These are phyloP conservation scores for Akanthomyces lecanii DNA, from an alignment of 2,329 filamentous ascomycete genomes.

Conservation along the genomic window DNA sequence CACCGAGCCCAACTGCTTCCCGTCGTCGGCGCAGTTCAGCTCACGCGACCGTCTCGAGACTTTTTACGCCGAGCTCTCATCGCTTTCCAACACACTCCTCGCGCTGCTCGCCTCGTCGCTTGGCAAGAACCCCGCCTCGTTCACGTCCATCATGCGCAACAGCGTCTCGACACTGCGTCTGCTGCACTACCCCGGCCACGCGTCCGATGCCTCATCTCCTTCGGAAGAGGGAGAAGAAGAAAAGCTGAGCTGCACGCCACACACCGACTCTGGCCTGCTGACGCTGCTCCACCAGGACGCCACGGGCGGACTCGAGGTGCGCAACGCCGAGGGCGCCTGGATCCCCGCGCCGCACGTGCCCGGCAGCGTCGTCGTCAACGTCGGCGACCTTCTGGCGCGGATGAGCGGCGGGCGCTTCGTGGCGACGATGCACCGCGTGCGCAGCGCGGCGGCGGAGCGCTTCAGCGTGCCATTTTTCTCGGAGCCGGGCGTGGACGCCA, in stretches of 20 bases:
- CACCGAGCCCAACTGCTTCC: slow-evolving; percentile 17
- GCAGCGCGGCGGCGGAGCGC: slow-evolving; percentile 16
- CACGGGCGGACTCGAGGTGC: slow-evolving; percentile 18
- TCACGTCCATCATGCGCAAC: slow-evolving; percentile 16
- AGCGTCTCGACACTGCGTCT: slow-evolving; percentile 19
- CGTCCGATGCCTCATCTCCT: not conserved
- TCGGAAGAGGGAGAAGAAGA: not conserved
- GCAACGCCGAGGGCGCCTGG: slow-evolving; percentile 17
- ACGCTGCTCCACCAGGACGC: slow-evolving; percentile 52
- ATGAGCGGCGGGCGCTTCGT: slow-evolving; percentile 18
- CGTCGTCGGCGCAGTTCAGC: not conserved
- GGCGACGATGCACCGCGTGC: slow-evolving; percentile 19
- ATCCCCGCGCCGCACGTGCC: slow-evolving; percentile 17
- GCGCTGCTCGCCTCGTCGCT: slow-evolving; percentile 16
- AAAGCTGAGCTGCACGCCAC: slow-evolving; percentile 25
- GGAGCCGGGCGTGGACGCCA: slow-evolving; percentile 26
- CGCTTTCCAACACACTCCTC: slow-evolving; percentile 15
- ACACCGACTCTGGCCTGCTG: slow-evolving; percentile 55
- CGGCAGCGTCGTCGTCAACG: slow-evolving; percentile 17
- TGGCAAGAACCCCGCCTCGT: slow-evolving; percentile 17
- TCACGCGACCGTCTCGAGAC: slow-evolving; percentile 12
- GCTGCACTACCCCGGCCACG: slow-evolving; percentile 16
- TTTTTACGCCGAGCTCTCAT: slow-evolving; percentile 17
- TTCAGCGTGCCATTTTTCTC: slow-evolving; percentile 21
- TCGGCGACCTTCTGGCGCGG: slow-evolving; percentile 17